Evolutionary conservation across 331 rosid species (phyloP), one percentile per base, ranked within the genome.

Genomic region (Saraca asoca): DNA sequence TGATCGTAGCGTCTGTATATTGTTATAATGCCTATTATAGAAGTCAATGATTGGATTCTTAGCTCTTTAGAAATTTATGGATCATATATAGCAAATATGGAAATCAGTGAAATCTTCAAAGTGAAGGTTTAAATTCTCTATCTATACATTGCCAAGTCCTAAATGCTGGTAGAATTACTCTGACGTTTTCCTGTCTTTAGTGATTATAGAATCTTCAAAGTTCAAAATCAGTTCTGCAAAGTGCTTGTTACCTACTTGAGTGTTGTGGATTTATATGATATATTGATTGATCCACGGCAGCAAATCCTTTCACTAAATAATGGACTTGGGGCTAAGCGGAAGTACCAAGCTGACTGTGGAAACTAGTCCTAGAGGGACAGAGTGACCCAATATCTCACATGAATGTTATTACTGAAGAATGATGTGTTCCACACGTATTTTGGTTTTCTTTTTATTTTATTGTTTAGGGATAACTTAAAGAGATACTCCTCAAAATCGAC

Each of bases 1-100:
- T 51, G 56, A 51, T 54, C 10, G 64, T 35, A 24, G 46, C 16
- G 51, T 33, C 64, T 52, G 38, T 68, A 61, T 59, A 42, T 49
- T 75, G 38, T 19, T 64, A 71, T 39, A 41, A 61, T 69, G 54
- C 55, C 51, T 55, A 57, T 35, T 37, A 56, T 53, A 44, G 58
- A 69, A 65, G 42, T 63, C 64, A 74, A 5, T 38, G 50, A 52
- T 55, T 58, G 58, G 7, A 62, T 58, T 70, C 62, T 45, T 17
- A 69, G 65, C 55, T 66, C 49, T 46, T 9, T 58, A 72, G 77
- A 63, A 42, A 18, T 72, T 18, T 8, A 48, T 63, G 79, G 70
- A 68, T 39, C 6, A 63, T 34, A 52, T 68, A 12, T 48, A 48
- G 15, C 52, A 38, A 24, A 5, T 72, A 58, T 63, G 62, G 51